phyloP scores from a whole-genome alignment of 2,329 filamentous ascomycete species.

The Emergomyces pasteurianus region DNA sequence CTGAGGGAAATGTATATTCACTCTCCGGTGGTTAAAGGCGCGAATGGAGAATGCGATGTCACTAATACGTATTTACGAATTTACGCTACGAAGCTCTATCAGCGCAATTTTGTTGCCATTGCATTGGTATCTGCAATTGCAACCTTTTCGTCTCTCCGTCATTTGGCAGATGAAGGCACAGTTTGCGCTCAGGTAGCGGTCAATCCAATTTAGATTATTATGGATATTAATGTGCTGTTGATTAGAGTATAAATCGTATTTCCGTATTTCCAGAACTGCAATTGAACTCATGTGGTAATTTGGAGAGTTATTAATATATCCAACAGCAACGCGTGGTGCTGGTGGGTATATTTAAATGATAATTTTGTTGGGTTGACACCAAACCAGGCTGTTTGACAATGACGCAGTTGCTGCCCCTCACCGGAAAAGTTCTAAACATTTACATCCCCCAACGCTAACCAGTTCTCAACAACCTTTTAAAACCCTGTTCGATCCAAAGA shows the following conservation, averaged over 20 bases:
- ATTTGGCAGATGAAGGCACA: neutral
- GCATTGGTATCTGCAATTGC: neutral
- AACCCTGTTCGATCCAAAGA: neutral
- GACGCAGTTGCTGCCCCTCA: neutral
- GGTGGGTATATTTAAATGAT: neutral
- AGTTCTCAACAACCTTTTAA: neutral
- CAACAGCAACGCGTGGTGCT: no score
- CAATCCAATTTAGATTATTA: neutral
- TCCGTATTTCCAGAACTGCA: neutral
- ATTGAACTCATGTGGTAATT: neutral
- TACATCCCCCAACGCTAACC: neutral
- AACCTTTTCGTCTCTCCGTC: neutral
- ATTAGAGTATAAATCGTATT: neutral
- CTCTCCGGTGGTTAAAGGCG: neutral
- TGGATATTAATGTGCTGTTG: neutral
- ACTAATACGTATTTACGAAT: neutral
- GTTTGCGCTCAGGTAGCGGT: neutral
- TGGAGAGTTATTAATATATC: no score
- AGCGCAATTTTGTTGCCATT: neutral
- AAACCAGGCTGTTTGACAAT: neutral
- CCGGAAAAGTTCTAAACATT: no score
- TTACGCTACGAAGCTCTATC: neutral
- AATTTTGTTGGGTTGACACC: neutral
- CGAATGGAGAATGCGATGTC: neutral
- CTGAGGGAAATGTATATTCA: neutral